Base-by-base conservation (phyloP, 2,329 filamentous ascomycete genomes). In the Cercospora janseana region DNA sequence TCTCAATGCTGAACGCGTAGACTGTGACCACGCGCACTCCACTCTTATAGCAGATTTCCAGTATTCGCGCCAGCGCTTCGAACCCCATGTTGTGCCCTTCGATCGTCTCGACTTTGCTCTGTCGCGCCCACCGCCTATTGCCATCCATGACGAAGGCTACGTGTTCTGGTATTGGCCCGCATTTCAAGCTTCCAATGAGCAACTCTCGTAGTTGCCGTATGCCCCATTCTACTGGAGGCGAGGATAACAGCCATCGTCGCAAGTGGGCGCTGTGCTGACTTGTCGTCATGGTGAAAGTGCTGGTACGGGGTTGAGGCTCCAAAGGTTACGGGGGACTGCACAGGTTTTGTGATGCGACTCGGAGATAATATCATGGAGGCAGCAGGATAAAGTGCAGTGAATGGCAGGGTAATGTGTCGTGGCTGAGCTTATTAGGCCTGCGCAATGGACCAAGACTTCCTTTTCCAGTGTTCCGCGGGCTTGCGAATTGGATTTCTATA, bases 81-180 rank as follows among this genome's bases (percentile, higher is more conserved):
- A 97, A 98, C 2, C 93, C 93, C 61, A 95, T 75, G 67, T 95
- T 91, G 69, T 98, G 93, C 18, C 93, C 93, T 71, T 98, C 92
- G 26, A 97, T 85, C 0, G 91, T 95, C 75, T 98, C 93, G 68
- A 98, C 95, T 58, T 92, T 84, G 72, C 93, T 89, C 56, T 79
- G 87, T 55, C 88, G 81, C 10, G 93, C 93, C 74, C 94, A 98
- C 37, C 93, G 86, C 63, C 93, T 78, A 72, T 98, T 98, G 49
- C 93, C 93, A 69, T 98, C 93, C 93, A 98, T 98, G 62, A 96
- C 92, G 66, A 98, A 98, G n/a, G 93, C 93, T 54, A 98, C 82
- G 81, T 98, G 93, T 65, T 89, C 85, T 7, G 93, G 93, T 48
- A 98, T 86, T 2, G 90, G 89, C 0, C 93, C 93, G 71, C 96